These are phyloP conservation scores for Ustilago trichophora DNA, from an alignment of 1,284 basidiomycete species.

Conservation along the genomic window DNA sequence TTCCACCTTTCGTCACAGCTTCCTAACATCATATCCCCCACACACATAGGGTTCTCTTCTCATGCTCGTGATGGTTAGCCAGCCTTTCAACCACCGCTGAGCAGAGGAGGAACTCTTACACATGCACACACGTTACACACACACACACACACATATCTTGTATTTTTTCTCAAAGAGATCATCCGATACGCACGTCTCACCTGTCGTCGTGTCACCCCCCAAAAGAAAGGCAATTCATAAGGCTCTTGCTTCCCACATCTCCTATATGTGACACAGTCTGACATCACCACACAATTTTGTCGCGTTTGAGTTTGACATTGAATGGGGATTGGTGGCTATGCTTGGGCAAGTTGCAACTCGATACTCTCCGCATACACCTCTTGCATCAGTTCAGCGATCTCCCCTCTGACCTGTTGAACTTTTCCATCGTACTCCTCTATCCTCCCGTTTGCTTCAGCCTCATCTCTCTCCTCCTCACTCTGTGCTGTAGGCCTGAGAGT, in stretches of 20 bases:
- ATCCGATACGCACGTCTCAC: conserved; percentile 1
- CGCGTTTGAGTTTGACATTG: not conserved
- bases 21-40: not conserved
- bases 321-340: no score
- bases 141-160: conserved; percentile 17
- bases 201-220: conserved; percentile 3
- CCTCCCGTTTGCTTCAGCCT: not conserved
- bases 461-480: not conserved
- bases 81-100: conserved; percentile 29
- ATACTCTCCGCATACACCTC: conserved; percentile 45
- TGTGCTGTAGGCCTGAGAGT: conserved; percentile 1
- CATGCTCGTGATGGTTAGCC: conserved; percentile 6
- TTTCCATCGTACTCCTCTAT: conserved; percentile 10
- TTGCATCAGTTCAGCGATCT: conserved; percentile 45
- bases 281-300: not conserved
- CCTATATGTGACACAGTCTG: not conserved
- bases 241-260: conserved; percentile 20
- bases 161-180: conserved; percentile 18
- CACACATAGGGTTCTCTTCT: conserved; percentile 6
- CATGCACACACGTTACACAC: no score
- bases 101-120: not conserved
- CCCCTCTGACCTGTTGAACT: conserved; percentile 10
- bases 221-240: conserved; percentile 40
- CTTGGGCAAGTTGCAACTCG: conserved; percentile 28
- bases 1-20: not conserved